Evolutionary conservation across 306 rosid genomes (phyloP).

Genomic region (Rosa rugosa): DNA sequence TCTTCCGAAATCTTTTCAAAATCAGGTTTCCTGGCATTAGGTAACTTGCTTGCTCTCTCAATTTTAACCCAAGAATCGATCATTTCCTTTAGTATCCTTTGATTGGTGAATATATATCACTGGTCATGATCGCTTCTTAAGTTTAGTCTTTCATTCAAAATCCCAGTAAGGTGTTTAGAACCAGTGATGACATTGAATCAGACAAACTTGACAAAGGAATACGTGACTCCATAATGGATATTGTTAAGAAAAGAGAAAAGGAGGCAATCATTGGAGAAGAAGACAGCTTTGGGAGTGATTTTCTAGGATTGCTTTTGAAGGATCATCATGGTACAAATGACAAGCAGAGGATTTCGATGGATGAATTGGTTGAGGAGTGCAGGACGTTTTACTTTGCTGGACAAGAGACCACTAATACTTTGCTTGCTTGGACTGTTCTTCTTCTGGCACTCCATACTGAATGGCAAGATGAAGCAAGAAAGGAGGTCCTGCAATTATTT

Average conservation of each 20-base stretch:
- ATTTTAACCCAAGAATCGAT: neutral
- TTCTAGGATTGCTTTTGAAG: constrained; percentile 17
- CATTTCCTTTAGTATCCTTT: neutral
- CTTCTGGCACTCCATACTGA: constrained; percentile 13
- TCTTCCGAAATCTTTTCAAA: neutral
- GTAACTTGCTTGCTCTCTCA: neutral
- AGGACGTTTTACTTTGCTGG: constrained; percentile 24
- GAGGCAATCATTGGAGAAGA: neutral
- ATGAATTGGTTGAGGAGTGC: constrained; percentile 27
- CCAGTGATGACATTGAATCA: constrained; percentile 13
- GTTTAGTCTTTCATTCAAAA: neutral
- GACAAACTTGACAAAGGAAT: constrained; percentile 14
- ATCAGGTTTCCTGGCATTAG: constrained; percentile 13
- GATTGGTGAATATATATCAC: neutral
- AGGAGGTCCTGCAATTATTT: constrained; percentile 21
- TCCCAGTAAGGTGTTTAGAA: constrained; percentile 13
- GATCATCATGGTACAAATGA: constrained; percentile 10
- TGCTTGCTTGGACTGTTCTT: constrained; percentile 20
- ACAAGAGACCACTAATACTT: constrained; percentile 15
- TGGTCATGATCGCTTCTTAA: no score
- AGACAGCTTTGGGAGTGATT: constrained; percentile 21
- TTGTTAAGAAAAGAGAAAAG: constrained; percentile 12
- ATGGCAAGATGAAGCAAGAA: constrained; percentile 32
- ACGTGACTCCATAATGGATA: neutral
- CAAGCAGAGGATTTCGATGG: neutral